phyloP scores from a whole-genome alignment of 2,329 filamentous ascomycete species.

The Cytospora leucostoma region DNA sequence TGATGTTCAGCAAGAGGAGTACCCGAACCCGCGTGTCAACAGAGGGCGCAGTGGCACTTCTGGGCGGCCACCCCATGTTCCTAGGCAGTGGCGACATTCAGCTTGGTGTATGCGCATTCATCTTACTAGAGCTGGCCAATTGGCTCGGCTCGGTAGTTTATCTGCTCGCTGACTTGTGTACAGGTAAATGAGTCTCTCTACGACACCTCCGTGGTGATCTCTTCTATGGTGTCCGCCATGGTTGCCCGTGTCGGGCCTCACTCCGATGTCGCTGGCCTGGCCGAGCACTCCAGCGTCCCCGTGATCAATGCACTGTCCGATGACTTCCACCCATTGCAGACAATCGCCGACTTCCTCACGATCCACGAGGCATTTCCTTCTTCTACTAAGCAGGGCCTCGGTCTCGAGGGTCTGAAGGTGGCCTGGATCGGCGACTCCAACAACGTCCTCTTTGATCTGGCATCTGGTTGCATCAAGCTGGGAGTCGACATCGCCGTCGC shows the following conservation, averaged over 20 bases:
- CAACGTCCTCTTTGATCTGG: conserved; percentile 93
- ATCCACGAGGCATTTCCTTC: conserved; percentile 75
- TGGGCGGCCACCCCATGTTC: conserved; percentile 96
- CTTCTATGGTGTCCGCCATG: conserved; percentile 86
- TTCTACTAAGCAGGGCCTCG: conserved; percentile 50
- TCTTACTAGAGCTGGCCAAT: conserved; percentile 4
- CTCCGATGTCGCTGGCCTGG: conserved; percentile 70
- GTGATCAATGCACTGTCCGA: conserved; percentile 89
- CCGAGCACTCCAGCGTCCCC: conserved; percentile 72
- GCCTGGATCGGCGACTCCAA: conserved; percentile 97
- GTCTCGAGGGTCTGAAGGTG: conserved; percentile 81
- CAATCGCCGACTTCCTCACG: conserved; percentile 90
- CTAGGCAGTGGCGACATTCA: conserved; percentile 95
- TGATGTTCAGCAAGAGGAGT: conserved; percentile 96
- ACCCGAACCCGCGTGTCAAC: conserved; percentile 93
- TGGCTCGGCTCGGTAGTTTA: not conserved
- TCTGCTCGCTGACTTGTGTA: not conserved
- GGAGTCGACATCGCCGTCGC: conserved; percentile 86
- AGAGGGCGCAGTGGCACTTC: conserved; percentile 81
- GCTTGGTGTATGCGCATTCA: conserved; percentile 65
- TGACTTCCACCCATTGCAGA: conserved; percentile 91
- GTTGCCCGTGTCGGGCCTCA: conserved; percentile 78
- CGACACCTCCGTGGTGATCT: conserved; percentile 89
- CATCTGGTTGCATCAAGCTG: conserved; percentile 82
- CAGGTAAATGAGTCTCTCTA: conserved; percentile 91